Conservation (phyloP, 768 basidiomycete species). For the Mycena crocata region DNA sequence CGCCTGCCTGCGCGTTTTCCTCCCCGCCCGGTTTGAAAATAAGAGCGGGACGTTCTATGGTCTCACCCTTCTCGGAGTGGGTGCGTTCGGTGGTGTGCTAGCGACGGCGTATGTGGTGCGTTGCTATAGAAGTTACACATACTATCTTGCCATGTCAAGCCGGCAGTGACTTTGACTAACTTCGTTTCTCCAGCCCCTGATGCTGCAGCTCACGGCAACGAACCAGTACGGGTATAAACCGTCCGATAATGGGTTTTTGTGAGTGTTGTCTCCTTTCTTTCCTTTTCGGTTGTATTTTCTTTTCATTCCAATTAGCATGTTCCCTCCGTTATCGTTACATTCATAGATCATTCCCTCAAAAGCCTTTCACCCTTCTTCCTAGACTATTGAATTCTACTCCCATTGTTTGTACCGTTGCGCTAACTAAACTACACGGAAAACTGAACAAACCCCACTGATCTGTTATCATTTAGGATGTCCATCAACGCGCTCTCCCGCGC, state of each 20-base stretch:
- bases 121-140: too few species aligned
- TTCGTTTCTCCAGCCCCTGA: constrained; percentile 20
- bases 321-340: too few species aligned
- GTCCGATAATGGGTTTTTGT: constrained; percentile 29
- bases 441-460: too few species aligned
- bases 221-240: constrained; percentile 31
- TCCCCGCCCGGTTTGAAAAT: constrained; percentile 17
- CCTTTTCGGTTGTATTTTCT: not conserved
- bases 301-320: too few species aligned
- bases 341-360: too few species aligned
- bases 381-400: too few species aligned
- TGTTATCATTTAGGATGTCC: constrained; percentile 12
- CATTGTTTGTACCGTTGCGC: too few species aligned
- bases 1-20: constrained; percentile 22
- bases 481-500: constrained; percentile 8
- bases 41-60: constrained; percentile 19
- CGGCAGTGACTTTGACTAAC: too few species aligned
- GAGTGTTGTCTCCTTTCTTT: not conserved
- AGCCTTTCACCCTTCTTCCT: too few species aligned
- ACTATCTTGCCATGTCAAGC: too few species aligned
- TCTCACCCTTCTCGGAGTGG: constrained; percentile 19
- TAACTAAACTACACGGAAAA: too few species aligned
- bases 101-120: constrained; percentile 27
- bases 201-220: constrained; percentile 33
- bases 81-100: constrained; percentile 20